These are phyloP conservation scores for Ogataea zsoltii DNA, from an alignment of 805 yeast genomes.

Conservation along the genomic window DNA sequence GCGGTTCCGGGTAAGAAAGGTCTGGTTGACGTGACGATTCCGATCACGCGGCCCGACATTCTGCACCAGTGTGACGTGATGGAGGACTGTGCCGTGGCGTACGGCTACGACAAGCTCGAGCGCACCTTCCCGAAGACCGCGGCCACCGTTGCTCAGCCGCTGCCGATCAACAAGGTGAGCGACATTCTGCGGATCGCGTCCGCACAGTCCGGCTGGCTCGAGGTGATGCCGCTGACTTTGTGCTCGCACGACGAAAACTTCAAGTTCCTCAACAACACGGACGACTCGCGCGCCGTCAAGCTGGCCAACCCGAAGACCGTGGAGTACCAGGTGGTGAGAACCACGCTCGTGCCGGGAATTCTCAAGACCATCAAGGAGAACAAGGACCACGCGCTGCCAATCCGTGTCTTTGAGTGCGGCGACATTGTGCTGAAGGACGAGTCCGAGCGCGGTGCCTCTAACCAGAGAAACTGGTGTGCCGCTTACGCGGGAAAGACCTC, in stretches of 20 bases:
- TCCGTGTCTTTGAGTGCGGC: slow-evolving; percentile 92
- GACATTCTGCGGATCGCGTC: slow-evolving; percentile 90
- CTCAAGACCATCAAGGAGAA: slow-evolving; percentile 94
- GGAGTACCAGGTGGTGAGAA: slow-evolving; percentile 97
- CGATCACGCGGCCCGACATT: slow-evolving; percentile 94
- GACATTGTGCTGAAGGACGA: slow-evolving; percentile 87
- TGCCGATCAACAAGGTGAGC: slow-evolving; percentile 86
- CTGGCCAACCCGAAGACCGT: slow-evolving; percentile 94
- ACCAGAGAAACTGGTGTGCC: slow-evolving; percentile 95
- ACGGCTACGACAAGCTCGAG: slow-evolving; percentile 87
- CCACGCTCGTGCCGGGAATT: slow-evolving; percentile 90
- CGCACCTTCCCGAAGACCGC: slow-evolving; percentile 78
- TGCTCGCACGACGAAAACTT: slow-evolving; percentile 98
- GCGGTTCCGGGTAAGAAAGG: slow-evolving; percentile 55
- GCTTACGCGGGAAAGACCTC: slow-evolving; percentile 92
- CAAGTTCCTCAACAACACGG: slow-evolving; percentile 72
- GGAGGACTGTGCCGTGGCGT: slow-evolving; percentile 98
- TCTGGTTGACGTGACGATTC: slow-evolving; percentile 67
- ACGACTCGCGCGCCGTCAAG: slow-evolving; percentile 78
- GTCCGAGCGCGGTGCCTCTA: slow-evolving; percentile 85
- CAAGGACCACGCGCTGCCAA: slow-evolving; percentile 92
- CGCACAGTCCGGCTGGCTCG: slow-evolving; percentile 94
- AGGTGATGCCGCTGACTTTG: slow-evolving; percentile 91
- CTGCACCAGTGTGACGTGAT: slow-evolving; percentile 96
- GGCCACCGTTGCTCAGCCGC: slow-evolving; percentile 80